Percentiles rank a stretch among this genome's conserved stretches.
These are phyloP conservation scores for Phytophthora rubi DNA, from an alignment of 352 stramenopile species.

Conservation along the genomic window DNA sequence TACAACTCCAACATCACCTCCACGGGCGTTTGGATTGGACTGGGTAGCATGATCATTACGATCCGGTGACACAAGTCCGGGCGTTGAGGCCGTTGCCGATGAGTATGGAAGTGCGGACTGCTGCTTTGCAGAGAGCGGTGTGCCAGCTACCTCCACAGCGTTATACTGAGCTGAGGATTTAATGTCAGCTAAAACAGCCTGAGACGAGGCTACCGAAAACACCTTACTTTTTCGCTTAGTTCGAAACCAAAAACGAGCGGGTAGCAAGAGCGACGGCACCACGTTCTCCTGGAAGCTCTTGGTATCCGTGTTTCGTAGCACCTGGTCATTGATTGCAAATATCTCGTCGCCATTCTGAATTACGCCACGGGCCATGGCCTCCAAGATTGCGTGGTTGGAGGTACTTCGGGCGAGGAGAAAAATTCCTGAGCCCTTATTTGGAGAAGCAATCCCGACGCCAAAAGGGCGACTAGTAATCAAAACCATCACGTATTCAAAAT, in stretches of 20 bases:
- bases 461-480: conserved; percentile 60
- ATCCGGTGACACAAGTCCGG: neutral
- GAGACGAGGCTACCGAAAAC: neutral
- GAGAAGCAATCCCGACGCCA: conserved; percentile 53
- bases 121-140: conserved; percentile 1
- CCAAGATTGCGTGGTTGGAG: conserved; percentile 46
- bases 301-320: conserved; percentile 40
- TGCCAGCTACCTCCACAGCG: neutral
- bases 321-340: conserved; percentile 63
- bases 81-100: neutral
- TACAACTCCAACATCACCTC: conserved; percentile 16
- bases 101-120: neutral
- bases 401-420: conserved; percentile 38
- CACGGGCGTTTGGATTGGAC: neutral
- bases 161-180: neutral
- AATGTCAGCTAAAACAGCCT: neutral
- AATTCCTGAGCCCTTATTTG: conserved; percentile 20
- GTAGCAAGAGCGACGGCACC: conserved; percentile 40
- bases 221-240: conserved; percentile 43
- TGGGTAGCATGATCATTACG: neutral
- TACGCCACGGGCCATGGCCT: conserved; percentile 56
- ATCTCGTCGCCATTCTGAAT: conserved; percentile 71
- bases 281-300: conserved; percentile 44
- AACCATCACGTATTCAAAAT: conserved; percentile 71
- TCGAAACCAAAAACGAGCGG: conserved; percentile 67